phyloP scores from a whole-genome alignment of 306 rosid species.

The Cucurbita moschata region DNA sequence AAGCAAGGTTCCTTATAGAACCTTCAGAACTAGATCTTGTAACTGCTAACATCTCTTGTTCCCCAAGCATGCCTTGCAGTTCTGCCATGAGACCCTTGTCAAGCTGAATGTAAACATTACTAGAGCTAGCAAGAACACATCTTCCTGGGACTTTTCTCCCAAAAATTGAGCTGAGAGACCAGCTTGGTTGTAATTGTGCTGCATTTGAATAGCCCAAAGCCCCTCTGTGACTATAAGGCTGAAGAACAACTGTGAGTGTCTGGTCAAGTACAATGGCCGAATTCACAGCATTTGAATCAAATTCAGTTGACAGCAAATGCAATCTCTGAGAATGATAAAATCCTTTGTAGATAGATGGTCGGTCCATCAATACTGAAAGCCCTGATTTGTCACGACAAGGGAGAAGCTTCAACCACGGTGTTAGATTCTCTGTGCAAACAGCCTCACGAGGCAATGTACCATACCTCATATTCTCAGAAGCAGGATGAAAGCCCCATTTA shows the following conservation, averaged over 20 bases:
- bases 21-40: slow-evolving; percentile 24
- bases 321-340: slow-evolving; percentile 86
- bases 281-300: slow-evolving; percentile 22
- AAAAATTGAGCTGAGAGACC: slow-evolving; percentile 79
- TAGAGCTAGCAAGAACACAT: slow-evolving; percentile 67
- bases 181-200: slow-evolving; percentile 56
- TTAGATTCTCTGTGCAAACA: slow-evolving; percentile 91
- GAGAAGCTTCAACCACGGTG: slow-evolving; percentile 95
- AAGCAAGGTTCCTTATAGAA: slow-evolving; percentile 32
- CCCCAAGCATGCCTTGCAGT: slow-evolving; percentile 39
- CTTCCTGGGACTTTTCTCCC: slow-evolving; percentile 59
- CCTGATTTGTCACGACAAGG: slow-evolving; percentile 96
- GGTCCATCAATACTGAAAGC: slow-evolving; percentile 65
- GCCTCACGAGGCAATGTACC: slow-evolving; percentile 95
- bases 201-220: slow-evolving; percentile 15
- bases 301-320: slow-evolving; percentile 29
- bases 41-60: slow-evolving; percentile 13
- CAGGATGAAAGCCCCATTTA: slow-evolving; percentile 46
- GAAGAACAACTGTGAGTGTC: slow-evolving; percentile 77
- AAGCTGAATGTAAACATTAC: slow-evolving; percentile 63
- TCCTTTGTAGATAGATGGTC: slow-evolving; percentile 85
- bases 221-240: slow-evolving; percentile 34
- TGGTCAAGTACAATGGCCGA: slow-evolving; percentile 60
- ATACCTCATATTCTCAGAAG: slow-evolving; percentile 58
- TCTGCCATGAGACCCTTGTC: slow-evolving; percentile 44